A percentile compares a stretch with the other conserved stretches of the same genome.
Conservation (phyloP, 2,329 filamentous ascomycete genomes). For the Mycocentrospora acerina region DNA sequence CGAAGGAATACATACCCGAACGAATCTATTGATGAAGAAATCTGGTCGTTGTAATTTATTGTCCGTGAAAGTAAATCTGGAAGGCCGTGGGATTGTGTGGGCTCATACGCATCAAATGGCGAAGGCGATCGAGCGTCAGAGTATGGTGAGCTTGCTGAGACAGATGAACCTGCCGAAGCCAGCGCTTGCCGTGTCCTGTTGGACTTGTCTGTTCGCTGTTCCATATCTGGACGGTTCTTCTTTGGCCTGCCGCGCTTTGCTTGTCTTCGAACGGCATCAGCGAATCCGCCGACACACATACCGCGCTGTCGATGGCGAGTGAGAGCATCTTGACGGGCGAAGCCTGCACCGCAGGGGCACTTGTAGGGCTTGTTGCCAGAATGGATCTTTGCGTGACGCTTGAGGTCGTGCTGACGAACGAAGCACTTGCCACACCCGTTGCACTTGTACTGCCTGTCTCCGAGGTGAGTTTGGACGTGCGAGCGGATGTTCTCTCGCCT, state of each 20-base stretch:
- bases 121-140: slow-evolving; percentile 35
- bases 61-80: slow-evolving; percentile 23
- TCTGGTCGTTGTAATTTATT: slow-evolving; percentile 29
- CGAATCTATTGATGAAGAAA: slow-evolving; percentile 32
- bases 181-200: slow-evolving; percentile 51
- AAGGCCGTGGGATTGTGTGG: slow-evolving; percentile 21
- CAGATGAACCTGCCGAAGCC: slow-evolving; percentile 35
- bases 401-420: slow-evolving; percentile 94
- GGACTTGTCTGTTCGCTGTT: slow-evolving; percentile 59
- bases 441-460: slow-evolving; percentile 93
- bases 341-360: slow-evolving; percentile 91
- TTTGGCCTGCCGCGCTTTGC: slow-evolving; percentile 67
- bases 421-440: slow-evolving; percentile 94
- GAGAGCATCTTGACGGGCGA: slow-evolving; percentile 91
- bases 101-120: slow-evolving; percentile 26
- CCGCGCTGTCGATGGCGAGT: slow-evolving; percentile 92
- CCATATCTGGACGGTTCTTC: slow-evolving; percentile 62
- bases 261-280: slow-evolving; percentile 70
- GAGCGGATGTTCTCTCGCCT: slow-evolving; percentile 98
- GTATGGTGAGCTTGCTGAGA: slow-evolving; percentile 34
- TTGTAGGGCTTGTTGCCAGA: slow-evolving; percentile 94
- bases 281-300: slow-evolving; percentile 94
- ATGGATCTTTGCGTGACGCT: slow-evolving; percentile 96
- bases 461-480: slow-evolving; percentile 95
- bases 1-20: slow-evolving; percentile 29